Evolutionary conservation across 2,329 filamentous ascomycete genomes (phyloP), one percentile per base, ranked within the genome.

Genomic region (Venturia nashicola): DNA sequence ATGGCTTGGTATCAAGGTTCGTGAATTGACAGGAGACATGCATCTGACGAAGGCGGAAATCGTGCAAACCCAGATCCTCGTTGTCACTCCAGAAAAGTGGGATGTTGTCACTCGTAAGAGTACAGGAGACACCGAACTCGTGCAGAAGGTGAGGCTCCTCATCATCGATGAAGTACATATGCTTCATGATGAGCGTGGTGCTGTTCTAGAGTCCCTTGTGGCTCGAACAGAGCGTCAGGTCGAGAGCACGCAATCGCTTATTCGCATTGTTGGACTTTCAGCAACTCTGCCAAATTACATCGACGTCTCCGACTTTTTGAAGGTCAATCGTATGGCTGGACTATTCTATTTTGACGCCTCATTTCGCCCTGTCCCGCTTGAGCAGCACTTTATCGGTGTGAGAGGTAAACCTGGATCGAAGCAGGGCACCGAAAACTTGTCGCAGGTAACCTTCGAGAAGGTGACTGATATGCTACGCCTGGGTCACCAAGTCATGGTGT

Each of bases 131-230:
- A 97, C 94, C 0, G 94, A 97, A 72, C 83, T 99, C 3, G 95
- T 99, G 16, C 94, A 99, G 71, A 99, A 99, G 73, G 94, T 99
- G 32, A 86, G 93, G 12, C 80, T 99, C 1, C 82, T 99, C 66
- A 97, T 99, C 70, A 97, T 99, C 67, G 94, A 99, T 74, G 94
- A 99, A 77, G 94, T 99, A 0, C 94, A 99, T 72, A 99, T 99
- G 95, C 86, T 99, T 70, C 95, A 99, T 71, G 94, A 99, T 73
- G 94, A 97, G 75, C 86, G 94, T 73, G 94, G 94, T 71, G 91
- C 95, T 14, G 95, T 99, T 0, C 82, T 99, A 36, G 94, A 99
- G 73, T 97, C 93, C 6, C 81, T 99, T 27, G 95, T 99, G 18
- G 94, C 94, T 12, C 85, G 94, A 70, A 99, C 95, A 0, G 88